phyloP scores from a whole-genome alignment of 2,329 filamentous ascomycete genomes.

The Pseudogymnoascus sp. region DNA sequence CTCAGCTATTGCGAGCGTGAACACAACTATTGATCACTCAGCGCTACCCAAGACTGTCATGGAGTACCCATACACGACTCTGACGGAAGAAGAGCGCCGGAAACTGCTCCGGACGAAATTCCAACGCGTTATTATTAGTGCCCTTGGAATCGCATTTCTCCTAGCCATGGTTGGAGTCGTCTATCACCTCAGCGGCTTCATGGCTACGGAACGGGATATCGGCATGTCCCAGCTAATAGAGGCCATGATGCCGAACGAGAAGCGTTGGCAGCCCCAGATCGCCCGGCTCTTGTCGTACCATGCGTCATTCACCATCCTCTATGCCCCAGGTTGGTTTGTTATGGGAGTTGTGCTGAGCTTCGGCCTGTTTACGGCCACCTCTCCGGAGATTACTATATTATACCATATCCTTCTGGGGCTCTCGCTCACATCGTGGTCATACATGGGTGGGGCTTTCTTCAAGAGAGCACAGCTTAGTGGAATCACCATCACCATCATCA shows the following conservation, averaged over 20 bases:
- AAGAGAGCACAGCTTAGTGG: constrained; percentile 81
- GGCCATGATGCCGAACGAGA: constrained; percentile 76
- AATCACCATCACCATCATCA: constrained; percentile 65
- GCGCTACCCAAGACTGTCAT: constrained; percentile 39
- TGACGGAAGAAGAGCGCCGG: constrained; percentile 59
- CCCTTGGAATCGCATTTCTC: constrained; percentile 71
- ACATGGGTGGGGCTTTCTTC: constrained; percentile 78
- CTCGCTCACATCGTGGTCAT: constrained; percentile 68
- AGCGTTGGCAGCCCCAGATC: constrained; percentile 67
- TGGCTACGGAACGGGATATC: constrained; percentile 76
- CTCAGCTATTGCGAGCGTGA: constrained; percentile 54
- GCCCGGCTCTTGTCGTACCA: constrained; percentile 74
- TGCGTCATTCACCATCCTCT: constrained; percentile 70
- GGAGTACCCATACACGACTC: constrained; percentile 69
- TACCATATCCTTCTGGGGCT: constrained; percentile 72
- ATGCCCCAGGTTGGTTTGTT: constrained; percentile 75
- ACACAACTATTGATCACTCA: constrained; percentile 33
- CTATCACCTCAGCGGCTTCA: constrained; percentile 79
- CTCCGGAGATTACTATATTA: constrained; percentile 56
- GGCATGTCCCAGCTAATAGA: constrained; percentile 86
- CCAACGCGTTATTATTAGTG: constrained; percentile 65
- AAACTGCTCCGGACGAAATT: constrained; percentile 60
- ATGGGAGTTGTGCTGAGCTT: constrained; percentile 56
- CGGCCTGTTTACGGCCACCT: constrained; percentile 60
- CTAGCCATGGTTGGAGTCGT: constrained; percentile 72